Percentiles rank a stretch among this genome's conserved stretches.
Evolutionary conservation across 257 asterid genomes (phyloP).

Genomic region (Solanum habrochaites): DNA sequence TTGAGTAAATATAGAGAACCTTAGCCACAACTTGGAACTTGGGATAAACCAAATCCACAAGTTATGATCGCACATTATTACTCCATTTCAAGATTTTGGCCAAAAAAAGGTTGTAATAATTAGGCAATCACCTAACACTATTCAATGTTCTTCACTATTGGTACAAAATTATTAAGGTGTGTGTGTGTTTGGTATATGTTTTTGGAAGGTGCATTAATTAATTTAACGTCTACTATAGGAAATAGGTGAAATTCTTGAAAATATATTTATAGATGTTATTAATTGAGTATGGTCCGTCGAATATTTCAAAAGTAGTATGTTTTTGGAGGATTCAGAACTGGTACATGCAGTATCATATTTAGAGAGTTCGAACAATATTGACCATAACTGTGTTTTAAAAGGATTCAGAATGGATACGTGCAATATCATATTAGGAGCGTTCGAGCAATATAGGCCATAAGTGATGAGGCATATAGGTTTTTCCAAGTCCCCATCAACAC

Average conservation of each 20-base stretch:
- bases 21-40: neutral
- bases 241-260: neutral
- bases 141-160: neutral
- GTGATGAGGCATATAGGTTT: neutral
- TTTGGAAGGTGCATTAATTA: neutral
- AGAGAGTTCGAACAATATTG: neutral
- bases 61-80: neutral
- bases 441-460: neutral
- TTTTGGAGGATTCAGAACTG: neutral
- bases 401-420: rapidly evolving
- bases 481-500: neutral
- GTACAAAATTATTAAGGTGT: neutral
- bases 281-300: neutral
- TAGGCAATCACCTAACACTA: neutral
- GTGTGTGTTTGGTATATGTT: neutral
- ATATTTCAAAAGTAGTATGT: neutral
- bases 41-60: neutral
- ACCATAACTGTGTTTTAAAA: neutral
- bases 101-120: neutral
- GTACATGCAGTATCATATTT: neutral
- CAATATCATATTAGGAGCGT: neutral
- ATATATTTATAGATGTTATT: neutral
- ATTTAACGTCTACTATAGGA: neutral
- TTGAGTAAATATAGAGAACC: neutral
- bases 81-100: neutral